Evolutionary conservation across 176 grass and related monocot genomes (phyloP).

Genomic region (Triticum urartu): DNA sequence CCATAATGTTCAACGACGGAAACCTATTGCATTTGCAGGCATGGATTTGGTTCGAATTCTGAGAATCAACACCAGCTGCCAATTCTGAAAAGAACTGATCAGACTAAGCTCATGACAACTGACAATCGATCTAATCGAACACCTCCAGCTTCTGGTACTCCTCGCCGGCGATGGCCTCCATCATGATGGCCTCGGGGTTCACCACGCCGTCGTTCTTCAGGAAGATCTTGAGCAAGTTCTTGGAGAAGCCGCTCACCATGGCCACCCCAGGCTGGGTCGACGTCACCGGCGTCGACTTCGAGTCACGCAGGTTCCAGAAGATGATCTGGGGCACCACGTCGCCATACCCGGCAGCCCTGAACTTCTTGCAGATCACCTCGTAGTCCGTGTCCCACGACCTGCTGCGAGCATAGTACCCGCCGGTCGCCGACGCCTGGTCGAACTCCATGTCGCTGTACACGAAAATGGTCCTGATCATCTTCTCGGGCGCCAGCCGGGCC

Average conservation of each 20-base stretch:
- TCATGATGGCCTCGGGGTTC: constrained; percentile 7
- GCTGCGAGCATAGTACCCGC: not conserved
- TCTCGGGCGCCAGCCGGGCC: not conserved
- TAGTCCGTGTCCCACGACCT: not conserved
- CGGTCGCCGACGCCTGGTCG: constrained; percentile 18
- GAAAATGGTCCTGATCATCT: constrained; percentile 36
- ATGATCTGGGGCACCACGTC: not conserved
- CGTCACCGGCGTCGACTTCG: not conserved
- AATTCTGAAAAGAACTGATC: not conserved
- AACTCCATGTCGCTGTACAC: constrained; percentile 80
- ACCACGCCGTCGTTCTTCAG: constrained; percentile 28
- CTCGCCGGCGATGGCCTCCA: constrained; percentile 8
- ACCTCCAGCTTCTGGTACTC: constrained; percentile 13
- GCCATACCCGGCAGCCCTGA: not conserved
- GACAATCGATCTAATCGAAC: not conserved
- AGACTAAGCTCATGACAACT: not conserved
- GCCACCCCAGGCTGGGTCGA: constrained; percentile 2
- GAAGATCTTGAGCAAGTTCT: constrained; percentile 57
- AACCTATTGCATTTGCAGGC: not conserved
- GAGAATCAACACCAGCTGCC: not conserved
- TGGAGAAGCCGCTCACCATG: constrained; percentile 56
- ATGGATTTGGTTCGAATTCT: not conserved
- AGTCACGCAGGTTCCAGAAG: not conserved
- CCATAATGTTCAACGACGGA: not conserved
- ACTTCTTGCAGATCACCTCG: not conserved